Percentiles rank a stretch among this genome's conserved stretches.
phyloP scores from a whole-genome alignment of 225 moss, liverwort and hornwort species.

The Neckera pumila region DNA sequence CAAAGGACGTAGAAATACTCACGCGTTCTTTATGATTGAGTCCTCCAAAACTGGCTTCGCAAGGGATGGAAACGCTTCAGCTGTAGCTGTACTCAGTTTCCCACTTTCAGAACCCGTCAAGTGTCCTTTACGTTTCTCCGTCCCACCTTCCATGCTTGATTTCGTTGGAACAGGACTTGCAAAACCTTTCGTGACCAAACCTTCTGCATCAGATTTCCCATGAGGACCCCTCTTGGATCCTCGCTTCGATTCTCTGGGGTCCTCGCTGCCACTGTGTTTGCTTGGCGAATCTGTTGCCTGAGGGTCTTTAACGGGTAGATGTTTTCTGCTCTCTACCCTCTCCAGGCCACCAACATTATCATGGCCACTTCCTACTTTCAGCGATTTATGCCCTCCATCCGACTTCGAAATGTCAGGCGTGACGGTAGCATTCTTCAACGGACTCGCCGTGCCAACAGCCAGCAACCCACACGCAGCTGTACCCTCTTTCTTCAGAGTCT shows the following conservation, averaged over 20 bases:
- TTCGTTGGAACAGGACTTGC: slow-evolving; percentile 20
- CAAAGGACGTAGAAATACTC: background rate
- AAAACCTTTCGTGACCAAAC: slow-evolving; percentile 1
- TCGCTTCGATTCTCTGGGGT: slow-evolving; percentile 20
- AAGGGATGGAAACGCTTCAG: slow-evolving; percentile 18
- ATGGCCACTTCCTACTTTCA: slow-evolving; percentile 14
- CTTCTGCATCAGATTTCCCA: slow-evolving; percentile 6
- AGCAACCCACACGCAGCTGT: background rate
- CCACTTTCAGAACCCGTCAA: slow-evolving; percentile 23
- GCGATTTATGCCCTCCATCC: slow-evolving; percentile 33
- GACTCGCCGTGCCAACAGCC: slow-evolving; percentile 30
- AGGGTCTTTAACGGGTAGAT: slow-evolving; percentile 12
- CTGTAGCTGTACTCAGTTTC: slow-evolving; percentile 9
- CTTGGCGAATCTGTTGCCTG: slow-evolving; percentile 23
- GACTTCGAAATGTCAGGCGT: slow-evolving; percentile 61
- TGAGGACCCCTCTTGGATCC: slow-evolving; percentile 1
- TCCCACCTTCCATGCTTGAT: slow-evolving; percentile 7
- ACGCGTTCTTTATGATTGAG: slow-evolving; percentile 55
- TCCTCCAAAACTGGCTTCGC: slow-evolving; percentile 36
- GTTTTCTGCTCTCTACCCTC: slow-evolving; percentile 39
- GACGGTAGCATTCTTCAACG: slow-evolving; percentile 47
- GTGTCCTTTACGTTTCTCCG: slow-evolving; percentile 29
- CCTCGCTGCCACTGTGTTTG: slow-evolving; percentile 31
- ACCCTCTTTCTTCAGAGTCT: slow-evolving; percentile 25
- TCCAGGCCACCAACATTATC: slow-evolving; percentile 25